Base-by-base conservation (phyloP, 2,329 filamentous ascomycete genomes). In the Dothistroma pini region DNA sequence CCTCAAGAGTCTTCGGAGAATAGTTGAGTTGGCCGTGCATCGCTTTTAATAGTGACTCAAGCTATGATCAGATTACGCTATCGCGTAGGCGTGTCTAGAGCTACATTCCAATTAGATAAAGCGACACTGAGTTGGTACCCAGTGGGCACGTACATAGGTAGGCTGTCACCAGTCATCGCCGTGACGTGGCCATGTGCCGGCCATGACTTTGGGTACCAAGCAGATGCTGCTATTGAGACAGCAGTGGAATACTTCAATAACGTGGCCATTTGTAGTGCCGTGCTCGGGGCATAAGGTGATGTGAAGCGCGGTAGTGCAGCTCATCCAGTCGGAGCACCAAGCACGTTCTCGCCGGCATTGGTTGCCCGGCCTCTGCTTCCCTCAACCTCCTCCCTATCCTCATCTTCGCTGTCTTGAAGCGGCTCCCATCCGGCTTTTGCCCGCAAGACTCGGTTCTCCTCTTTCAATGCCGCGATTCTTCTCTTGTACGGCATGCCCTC, bases 371-470 rank as follows among this genome's bases (percentile, higher is more conserved):
- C 41, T 44, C 41, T 44, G 41, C 16, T 44, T 19, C 16, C 22
- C 5, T 53, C 56, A 35, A 52, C 55, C 47, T 62, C 62, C 14
- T 63, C 65, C 38, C 61, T 64, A 21, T 80, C 78, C 9, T 78
- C 77, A 32, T 77, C 76, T 31, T 71, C 73, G 53, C 75, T 75
- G 47, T 69, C 71, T 52, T 62, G 70, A 11, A 65, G 60, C 53
- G 76, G 74, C 59, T 80, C 77, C 79, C 79, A 81, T 3, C 79
- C 79, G 0, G 73, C 78, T 67, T 79, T 71, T 31, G 71, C 62
- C 54, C 80, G 73, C 65, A 82, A 65, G 32, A 80, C 71, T 49
- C 76, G 68, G 63, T 81, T 82, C 71, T 82, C 80, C 64, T 79
- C 77, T 63, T 77, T 80, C 58, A 81, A 60, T 31, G 72, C 76